These are phyloP conservation scores for Turnera subulata DNA, from an alignment of 345 rosid genomes.

Conservation along the genomic window DNA sequence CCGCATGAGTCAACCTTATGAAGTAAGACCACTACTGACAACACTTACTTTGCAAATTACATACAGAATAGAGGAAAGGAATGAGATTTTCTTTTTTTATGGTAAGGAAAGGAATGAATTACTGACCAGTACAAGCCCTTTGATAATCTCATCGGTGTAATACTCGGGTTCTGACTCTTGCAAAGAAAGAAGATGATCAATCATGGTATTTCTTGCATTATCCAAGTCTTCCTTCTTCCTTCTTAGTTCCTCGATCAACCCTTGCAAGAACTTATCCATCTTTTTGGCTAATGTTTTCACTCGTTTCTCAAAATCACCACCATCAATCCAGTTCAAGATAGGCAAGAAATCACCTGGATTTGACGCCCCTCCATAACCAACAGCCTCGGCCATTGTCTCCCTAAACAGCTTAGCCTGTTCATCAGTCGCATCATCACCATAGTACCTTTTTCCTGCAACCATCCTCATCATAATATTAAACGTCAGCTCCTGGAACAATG, in stretches of 20 bases:
- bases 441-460: slow-evolving; percentile 22
- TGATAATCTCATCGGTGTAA: slow-evolving; percentile 44
- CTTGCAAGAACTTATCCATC: slow-evolving; percentile 31
- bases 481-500: slow-evolving; percentile 17
- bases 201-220: slow-evolving; percentile 28
- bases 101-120: too few species aligned
- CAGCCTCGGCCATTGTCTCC: slow-evolving; percentile 16
- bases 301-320: background rate
- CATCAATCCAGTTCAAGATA: slow-evolving; percentile 33
- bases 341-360: slow-evolving; percentile 37
- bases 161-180: slow-evolving; percentile 39
- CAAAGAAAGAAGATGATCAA: slow-evolving; percentile 33
- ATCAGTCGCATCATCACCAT: slow-evolving; percentile 21
- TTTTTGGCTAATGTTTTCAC: slow-evolving; percentile 20
- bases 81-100: too few species aligned
- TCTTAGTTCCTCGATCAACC: slow-evolving; percentile 36
- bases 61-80: too few species aligned
- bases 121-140: slow-evolving; percentile 43
- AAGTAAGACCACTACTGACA: too few species aligned
- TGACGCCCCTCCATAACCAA: slow-evolving; percentile 20
- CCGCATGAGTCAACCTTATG: too few species aligned
- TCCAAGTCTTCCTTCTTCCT: background rate
- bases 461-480: slow-evolving; percentile 19
- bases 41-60: slow-evolving; percentile 7
- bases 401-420: slow-evolving; percentile 26